Conservation (phyloP, 352 stramenopile genomes). For the Phytophthora ramorum region DNA sequence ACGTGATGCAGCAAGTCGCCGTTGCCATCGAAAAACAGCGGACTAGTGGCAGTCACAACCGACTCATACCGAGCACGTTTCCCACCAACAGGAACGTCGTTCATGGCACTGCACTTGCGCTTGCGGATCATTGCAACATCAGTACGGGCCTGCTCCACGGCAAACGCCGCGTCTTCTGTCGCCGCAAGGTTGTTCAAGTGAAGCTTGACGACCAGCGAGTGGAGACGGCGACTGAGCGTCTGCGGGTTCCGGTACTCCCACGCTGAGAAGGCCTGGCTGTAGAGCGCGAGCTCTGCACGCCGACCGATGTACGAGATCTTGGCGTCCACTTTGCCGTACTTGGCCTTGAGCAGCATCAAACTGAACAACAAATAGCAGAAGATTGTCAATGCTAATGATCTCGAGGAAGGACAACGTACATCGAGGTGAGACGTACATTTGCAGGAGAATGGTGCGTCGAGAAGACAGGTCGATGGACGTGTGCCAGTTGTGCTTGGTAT, state of each 20-base stretch:
- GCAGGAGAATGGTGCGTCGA: slow-evolving; percentile 58
- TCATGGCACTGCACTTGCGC: slow-evolving; percentile 24
- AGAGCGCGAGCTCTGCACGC: slow-evolving; percentile 62
- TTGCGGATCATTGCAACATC: slow-evolving; percentile 20
- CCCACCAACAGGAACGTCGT: slow-evolving; percentile 2
- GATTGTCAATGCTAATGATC: neutral
- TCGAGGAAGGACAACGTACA: neutral
- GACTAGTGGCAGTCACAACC: slow-evolving; percentile 10
- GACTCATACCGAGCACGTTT: slow-evolving; percentile 24
- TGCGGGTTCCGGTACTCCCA: slow-evolving; percentile 65
- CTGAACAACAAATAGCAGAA: slow-evolving; percentile 21
- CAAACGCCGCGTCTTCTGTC: slow-evolving; percentile 47
- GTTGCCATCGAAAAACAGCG: slow-evolving; percentile 60
- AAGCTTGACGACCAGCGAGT: slow-evolving; percentile 68
- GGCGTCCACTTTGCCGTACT: slow-evolving; percentile 63
- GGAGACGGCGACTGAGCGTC: slow-evolving; percentile 60
- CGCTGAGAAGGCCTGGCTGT: slow-evolving; percentile 55
- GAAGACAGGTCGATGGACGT: slow-evolving; percentile 42
- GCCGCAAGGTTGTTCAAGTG: slow-evolving; percentile 59
- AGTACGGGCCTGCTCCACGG: slow-evolving; percentile 18
- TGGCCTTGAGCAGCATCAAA: slow-evolving; percentile 65
- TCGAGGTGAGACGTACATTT: slow-evolving; percentile 44
- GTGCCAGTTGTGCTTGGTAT: slow-evolving; percentile 51
- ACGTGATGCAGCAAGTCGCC: slow-evolving; percentile 49
- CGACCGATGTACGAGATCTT: slow-evolving; percentile 73